Percentiles rank a stretch among this genome's conserved stretches.
phyloP scores from a whole-genome alignment of 169 alveolate species.

The Eimeria maxima region DNA sequence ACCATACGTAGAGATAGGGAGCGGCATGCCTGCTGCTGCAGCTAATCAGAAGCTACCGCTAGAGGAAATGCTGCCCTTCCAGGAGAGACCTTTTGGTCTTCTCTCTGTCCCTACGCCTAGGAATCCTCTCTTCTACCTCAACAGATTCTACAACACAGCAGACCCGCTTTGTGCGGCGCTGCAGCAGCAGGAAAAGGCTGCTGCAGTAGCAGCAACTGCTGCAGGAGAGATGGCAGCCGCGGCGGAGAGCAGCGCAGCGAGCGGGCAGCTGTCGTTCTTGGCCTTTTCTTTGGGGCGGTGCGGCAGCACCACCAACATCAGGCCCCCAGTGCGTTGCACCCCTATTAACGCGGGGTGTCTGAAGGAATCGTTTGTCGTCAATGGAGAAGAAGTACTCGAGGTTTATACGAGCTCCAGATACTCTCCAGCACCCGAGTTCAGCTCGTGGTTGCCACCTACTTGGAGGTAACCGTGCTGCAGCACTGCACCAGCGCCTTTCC shows the following conservation, averaged over 20 bases:
- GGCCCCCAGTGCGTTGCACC: neutral
- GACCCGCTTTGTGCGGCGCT: conserved; percentile 40
- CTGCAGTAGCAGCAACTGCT: conserved; percentile 7
- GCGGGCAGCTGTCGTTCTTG: neutral
- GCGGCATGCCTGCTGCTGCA: neutral
- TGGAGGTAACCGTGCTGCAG: neutral
- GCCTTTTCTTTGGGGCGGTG: neutral
- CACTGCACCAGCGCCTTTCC: neutral
- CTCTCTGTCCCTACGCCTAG: conserved; percentile 54
- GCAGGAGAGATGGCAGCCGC: neutral
- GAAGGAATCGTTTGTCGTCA: neutral
- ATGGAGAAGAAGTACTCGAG: conserved; percentile 19
- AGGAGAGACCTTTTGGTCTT: conserved; percentile 64
- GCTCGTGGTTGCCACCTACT: neutral
- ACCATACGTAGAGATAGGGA: conserved; percentile 20
- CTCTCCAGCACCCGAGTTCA: conserved; percentile 33
- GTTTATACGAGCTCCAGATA: conserved; percentile 22
- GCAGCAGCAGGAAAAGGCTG: conserved; percentile 12
- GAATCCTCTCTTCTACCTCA: conserved; percentile 71
- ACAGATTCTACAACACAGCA: neutral
- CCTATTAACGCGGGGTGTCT: neutral
- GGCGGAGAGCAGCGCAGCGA: neutral
- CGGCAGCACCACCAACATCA: neutral
- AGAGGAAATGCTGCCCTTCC: conserved; percentile 49
- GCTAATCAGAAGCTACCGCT: no score